Conservation (phyloP, 352 stramenopile genomes). For the Globisporangium acanthophoron region DNA sequence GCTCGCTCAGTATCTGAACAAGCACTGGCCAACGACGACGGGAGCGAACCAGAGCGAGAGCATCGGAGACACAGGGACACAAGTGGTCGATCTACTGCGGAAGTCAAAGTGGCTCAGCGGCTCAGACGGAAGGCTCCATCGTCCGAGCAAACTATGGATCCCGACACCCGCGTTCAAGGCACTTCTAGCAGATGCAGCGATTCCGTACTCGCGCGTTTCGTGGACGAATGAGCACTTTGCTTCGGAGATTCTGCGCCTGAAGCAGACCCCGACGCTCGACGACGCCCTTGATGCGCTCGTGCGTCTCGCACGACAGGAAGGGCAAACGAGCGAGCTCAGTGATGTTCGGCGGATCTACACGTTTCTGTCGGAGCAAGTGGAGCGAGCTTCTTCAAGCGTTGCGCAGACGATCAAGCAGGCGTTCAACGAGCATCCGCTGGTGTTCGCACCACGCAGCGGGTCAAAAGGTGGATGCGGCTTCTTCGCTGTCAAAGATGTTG, state of each 20-base stretch:
- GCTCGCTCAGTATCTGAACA: constrained; percentile 39
- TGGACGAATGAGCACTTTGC: constrained; percentile 37
- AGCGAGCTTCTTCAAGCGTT: background rate
- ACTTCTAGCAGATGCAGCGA: constrained; percentile 40
- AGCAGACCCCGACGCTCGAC: constrained; percentile 22
- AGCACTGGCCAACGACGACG: constrained; percentile 22
- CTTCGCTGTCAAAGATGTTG: constrained; percentile 21
- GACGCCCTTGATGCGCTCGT: constrained; percentile 44
- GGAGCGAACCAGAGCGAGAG: background rate
- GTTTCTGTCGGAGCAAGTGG: constrained; percentile 33
- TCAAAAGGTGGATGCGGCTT: constrained; percentile 12
- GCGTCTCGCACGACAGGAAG: constrained; percentile 12
- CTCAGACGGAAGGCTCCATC: constrained; percentile 32
- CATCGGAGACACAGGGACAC: background rate
- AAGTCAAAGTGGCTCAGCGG: constrained; percentile 29
- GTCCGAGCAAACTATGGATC: constrained; percentile 41
- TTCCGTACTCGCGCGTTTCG: constrained; percentile 29
- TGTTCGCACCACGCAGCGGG: constrained; percentile 16
- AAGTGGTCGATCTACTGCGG: constrained; percentile 6
- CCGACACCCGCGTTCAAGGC: constrained; percentile 20
- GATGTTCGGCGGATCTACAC: constrained; percentile 27
- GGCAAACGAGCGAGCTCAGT: background rate
- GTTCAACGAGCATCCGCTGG: constrained; percentile 22
- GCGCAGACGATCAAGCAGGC: constrained; percentile 16
- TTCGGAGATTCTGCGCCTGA: constrained; percentile 36